Base-by-base conservation (phyloP, 345 rosid genomes). In the Streptanthus diversifolius region DNA sequence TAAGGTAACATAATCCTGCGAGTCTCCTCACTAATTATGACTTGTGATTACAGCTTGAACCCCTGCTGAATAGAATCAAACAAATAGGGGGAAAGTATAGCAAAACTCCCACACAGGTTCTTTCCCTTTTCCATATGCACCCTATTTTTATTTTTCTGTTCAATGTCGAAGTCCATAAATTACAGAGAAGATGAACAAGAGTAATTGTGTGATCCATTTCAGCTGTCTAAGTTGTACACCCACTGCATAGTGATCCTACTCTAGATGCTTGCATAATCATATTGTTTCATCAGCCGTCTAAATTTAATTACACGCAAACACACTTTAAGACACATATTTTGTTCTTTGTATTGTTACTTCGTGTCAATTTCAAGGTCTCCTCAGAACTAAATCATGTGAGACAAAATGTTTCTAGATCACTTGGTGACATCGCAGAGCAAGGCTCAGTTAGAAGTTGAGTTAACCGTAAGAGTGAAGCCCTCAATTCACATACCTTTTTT, bases 81-180 rank as follows among this genome's bases (percentile, higher is more conserved):
- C 86, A 86, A 80, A 78, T 91, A 24, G 96, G 99, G 33, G 86
- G 83, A 54, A 81, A 37, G 57, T 82, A 87, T 73, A 75, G 71
- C 52, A 95, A 83, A 86, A 91, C 95, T 55, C 72, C 82, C 35
- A 90, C 99, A 35, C 97, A 89, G 96, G 99, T 91, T 52, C 18
- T 55, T 77, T 52, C 53, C 53, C 48, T 70, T 56, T 32, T 48
- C 57, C 40, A 52, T 67, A 22, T 40, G 35, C 52, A 72, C n/a
- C 30, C 58, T 47, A 8, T 17, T 7, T 76, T 54, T 41, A 2
- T 4, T 63, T 54, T 56, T 51, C 29, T 45, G 41, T 13, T 61
- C 41, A 72, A 53, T 22, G 44, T 13, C 30, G 57, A 40, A 72
- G 19, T 51, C 55, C 36, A 43, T 4, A 63, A 54, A 51, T 1